Conservation (phyloP, 441 rosid genomes). For the Erodium trifolium region DNA sequence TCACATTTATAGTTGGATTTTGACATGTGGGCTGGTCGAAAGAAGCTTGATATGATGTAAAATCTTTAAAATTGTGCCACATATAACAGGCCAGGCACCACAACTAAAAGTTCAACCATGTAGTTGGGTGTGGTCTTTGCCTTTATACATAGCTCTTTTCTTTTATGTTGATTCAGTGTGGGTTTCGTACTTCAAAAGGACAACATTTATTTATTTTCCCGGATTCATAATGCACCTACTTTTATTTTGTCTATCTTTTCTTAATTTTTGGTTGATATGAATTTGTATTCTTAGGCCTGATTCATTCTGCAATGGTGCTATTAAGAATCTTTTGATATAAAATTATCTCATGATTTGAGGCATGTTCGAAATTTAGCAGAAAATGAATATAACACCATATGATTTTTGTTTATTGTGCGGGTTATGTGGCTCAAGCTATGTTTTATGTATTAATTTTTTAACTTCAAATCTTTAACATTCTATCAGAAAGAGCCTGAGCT, state of each 20-base stretch:
- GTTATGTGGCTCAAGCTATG: background rate
- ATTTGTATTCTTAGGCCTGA: background rate
- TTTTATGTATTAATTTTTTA: conserved; percentile 1
- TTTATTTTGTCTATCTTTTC: background rate
- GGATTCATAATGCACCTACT: conserved; percentile 2
- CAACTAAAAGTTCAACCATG: too few species aligned
- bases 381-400: background rate
- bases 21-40: too few species aligned
- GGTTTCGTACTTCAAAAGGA: too few species aligned
- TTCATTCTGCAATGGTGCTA: background rate
- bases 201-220: conserved; percentile 4
- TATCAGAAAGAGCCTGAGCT: conserved; percentile 87
- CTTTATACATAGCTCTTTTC: too few species aligned
- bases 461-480: conserved; percentile 20
- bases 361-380: background rate
- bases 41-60: too few species aligned
- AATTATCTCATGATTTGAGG: background rate
- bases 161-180: too few species aligned
- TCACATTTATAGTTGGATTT: too few species aligned
- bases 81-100: too few species aligned
- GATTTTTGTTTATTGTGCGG: conserved; percentile 7
- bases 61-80: too few species aligned
- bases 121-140: too few species aligned
- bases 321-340: background rate
- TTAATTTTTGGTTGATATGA: background rate